phyloP scores from a whole-genome alignment of 1,284 basidiomycete species.

The Malassezia furfur region DNA sequence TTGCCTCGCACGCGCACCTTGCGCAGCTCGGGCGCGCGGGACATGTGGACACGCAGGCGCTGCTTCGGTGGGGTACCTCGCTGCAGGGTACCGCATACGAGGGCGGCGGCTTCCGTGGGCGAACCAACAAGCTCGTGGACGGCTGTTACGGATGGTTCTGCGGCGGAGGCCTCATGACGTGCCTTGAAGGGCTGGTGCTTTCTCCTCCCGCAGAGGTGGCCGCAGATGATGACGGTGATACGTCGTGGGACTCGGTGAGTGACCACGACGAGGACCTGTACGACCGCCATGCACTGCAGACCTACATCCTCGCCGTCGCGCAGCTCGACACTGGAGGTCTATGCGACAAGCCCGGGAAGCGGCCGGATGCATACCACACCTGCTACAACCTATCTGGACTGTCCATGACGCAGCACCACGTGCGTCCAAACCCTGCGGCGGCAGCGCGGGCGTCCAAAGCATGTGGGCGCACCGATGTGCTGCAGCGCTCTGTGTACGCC shows the following conservation, averaged over 20 bases:
- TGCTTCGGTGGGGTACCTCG: slow-evolving; percentile 71
- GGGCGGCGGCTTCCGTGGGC: slow-evolving; percentile 80
- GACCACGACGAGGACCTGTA: slow-evolving; percentile 20
- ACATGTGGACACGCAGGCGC: slow-evolving; percentile 56
- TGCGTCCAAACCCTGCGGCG: slow-evolving; percentile 20
- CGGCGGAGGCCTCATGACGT: slow-evolving; percentile 79
- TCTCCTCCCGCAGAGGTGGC: not conserved
- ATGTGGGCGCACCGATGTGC: not conserved
- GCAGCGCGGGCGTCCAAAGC: not conserved
- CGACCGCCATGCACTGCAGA: slow-evolving; percentile 61
- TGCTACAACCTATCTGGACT: slow-evolving; percentile 46
- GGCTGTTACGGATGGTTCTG: slow-evolving; percentile 95
- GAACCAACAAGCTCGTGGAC: slow-evolving; percentile 95
- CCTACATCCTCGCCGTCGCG: slow-evolving; percentile 75
- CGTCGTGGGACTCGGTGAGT: slow-evolving; percentile 2
- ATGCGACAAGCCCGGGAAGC: slow-evolving; percentile 91
- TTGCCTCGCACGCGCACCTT: slow-evolving; percentile 73
- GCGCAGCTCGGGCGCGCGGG: slow-evolving; percentile 52
- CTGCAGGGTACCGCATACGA: slow-evolving; percentile 80
- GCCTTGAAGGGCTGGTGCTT: slow-evolving; percentile 60
- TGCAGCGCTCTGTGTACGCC: slow-evolving; percentile 1
- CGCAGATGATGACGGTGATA: not conserved
- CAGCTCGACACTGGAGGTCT: slow-evolving; percentile 66
- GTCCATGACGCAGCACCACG: slow-evolving; percentile 33
- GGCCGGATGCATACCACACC: slow-evolving; percentile 47